Conservation (phyloP, 2,329 filamentous ascomycete genomes). For the Pestalotiopsis sp. region DNA sequence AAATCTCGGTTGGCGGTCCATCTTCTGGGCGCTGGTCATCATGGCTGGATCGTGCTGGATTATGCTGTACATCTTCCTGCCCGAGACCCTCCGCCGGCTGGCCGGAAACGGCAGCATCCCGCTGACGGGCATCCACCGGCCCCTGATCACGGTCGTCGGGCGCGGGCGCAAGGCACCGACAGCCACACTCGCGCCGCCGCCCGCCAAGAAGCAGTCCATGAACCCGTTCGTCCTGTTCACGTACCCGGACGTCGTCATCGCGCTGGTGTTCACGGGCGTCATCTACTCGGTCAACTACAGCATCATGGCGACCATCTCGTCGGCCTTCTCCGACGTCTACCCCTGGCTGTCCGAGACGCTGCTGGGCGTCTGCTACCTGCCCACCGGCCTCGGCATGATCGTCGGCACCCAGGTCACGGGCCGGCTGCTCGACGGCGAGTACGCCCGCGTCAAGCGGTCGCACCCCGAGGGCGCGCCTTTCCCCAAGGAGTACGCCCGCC, state of each 20-base stretch:
- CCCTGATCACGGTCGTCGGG: slow-evolving; percentile 27
- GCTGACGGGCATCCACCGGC: neutral
- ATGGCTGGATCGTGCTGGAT: slow-evolving; percentile 44
- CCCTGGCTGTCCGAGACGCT: slow-evolving; percentile 31
- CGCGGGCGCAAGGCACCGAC: slow-evolving; percentile 1
- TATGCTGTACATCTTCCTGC: slow-evolving; percentile 24
- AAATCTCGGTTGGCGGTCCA: slow-evolving; percentile 54
- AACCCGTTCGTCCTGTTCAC: slow-evolving; percentile 35
- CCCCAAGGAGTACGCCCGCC: slow-evolving; percentile 29
- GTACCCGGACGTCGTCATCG: slow-evolving; percentile 32
- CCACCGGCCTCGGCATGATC: slow-evolving; percentile 33
- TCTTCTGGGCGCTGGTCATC: slow-evolving; percentile 40
- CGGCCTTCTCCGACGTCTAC: slow-evolving; percentile 30
- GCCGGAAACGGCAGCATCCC: slow-evolving; percentile 3
- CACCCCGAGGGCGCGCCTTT: slow-evolving; percentile 18
- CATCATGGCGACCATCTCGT: slow-evolving; percentile 36
- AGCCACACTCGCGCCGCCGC: neutral
- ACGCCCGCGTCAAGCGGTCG: slow-evolving; percentile 22
- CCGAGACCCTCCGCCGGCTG: neutral
- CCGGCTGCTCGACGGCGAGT: slow-evolving; percentile 33
- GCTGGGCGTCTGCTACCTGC: slow-evolving; percentile 34
- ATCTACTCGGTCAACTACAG: slow-evolving; percentile 38
- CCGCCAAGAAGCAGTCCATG: slow-evolving; percentile 15
- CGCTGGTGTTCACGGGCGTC: slow-evolving; percentile 32
- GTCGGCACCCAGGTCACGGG: slow-evolving; percentile 30